phyloP scores from a whole-genome alignment of 305 asterid genomes.

The Fraxinus floribunda region DNA sequence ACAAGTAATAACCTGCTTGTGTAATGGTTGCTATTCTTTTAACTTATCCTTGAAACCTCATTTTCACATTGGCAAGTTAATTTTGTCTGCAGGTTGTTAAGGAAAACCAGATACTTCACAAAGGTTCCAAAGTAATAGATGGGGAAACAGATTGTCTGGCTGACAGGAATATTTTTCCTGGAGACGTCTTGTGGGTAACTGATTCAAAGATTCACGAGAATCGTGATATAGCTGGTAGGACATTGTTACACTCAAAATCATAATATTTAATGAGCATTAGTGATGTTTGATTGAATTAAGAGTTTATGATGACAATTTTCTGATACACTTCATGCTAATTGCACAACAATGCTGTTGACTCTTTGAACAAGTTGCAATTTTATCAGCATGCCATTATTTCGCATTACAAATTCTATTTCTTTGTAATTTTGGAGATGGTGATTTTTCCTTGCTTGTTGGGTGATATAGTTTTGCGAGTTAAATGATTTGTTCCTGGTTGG shows the following conservation, averaged over 20 bases:
- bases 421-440: neutral
- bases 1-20: neutral
- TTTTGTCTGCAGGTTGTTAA: slow-evolving; percentile 66
- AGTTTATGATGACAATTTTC: neutral
- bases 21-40: neutral
- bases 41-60: neutral
- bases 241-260: slow-evolving; percentile 10
- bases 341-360: neutral
- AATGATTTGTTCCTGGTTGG: neutral
- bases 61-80: neutral
- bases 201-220: slow-evolving; percentile 94
- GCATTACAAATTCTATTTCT: slow-evolving; percentile 14
- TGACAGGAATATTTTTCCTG: slow-evolving; percentile 83
- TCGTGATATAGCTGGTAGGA: slow-evolving; percentile 97
- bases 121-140: slow-evolving; percentile 67
- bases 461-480: neutral
- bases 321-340: neutral
- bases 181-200: slow-evolving; percentile 90
- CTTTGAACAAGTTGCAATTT: neutral
- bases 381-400: slow-evolving; percentile 1
- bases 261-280: slow-evolving; percentile 1
- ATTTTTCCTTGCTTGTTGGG: slow-evolving; percentile 3
- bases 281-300: neutral
- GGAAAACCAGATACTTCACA: slow-evolving; percentile 97
- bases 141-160: slow-evolving; percentile 81